A percentile compares a stretch with the other conserved stretches of the same genome.
Conservation (phyloP, 495 filamentous ascomycete genomes). For the Xylaria scruposa region DNA sequence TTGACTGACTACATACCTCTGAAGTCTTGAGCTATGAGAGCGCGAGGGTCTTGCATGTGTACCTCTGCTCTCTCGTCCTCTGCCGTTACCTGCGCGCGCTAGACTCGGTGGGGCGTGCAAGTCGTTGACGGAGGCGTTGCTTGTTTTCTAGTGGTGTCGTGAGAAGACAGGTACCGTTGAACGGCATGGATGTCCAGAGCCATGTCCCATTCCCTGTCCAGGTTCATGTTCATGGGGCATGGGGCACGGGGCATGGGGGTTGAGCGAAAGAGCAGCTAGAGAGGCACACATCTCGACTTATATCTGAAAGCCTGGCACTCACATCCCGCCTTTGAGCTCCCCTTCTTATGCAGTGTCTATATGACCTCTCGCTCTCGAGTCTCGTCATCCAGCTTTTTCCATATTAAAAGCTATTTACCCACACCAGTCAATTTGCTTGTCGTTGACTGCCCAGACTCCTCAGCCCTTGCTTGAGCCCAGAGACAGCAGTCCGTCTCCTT, state of each 20-base stretch:
- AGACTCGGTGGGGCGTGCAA: conserved; percentile 26
- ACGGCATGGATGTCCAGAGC: conserved; percentile 25
- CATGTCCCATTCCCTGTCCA: conserved; percentile 23
- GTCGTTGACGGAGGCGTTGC: conserved; percentile 26
- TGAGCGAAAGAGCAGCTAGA: conserved; percentile 24
- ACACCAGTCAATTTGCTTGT: conserved; percentile 47
- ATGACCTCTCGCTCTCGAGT: conserved; percentile 42
- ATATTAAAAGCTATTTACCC: conserved; percentile 57
- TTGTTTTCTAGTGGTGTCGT: conserved; percentile 29
- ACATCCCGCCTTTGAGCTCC: conserved; percentile 30
- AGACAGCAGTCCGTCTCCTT: conserved; percentile 20
- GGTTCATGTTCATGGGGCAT: conserved; percentile 27
- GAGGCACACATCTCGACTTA: conserved; percentile 27
- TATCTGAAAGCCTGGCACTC: conserved; percentile 29
- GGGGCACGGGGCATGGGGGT: conserved; percentile 23
- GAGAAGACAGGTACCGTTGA: conserved; percentile 25
- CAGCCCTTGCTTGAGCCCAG: conserved; percentile 45
- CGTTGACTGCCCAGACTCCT: conserved; percentile 45
- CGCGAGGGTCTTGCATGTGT: conserved; percentile 30
- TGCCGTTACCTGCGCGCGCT: conserved; percentile 29
- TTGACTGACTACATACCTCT: conserved; percentile 16
- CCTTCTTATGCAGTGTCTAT: conserved; percentile 43
- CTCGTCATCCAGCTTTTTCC: conserved; percentile 42
- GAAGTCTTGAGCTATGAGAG: background rate
- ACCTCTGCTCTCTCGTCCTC: conserved; percentile 15